Percentiles rank a stretch among this genome's conserved stretches.
Evolutionary conservation across 345 rosid species (phyloP).

Genomic region (Aegle marmelos): DNA sequence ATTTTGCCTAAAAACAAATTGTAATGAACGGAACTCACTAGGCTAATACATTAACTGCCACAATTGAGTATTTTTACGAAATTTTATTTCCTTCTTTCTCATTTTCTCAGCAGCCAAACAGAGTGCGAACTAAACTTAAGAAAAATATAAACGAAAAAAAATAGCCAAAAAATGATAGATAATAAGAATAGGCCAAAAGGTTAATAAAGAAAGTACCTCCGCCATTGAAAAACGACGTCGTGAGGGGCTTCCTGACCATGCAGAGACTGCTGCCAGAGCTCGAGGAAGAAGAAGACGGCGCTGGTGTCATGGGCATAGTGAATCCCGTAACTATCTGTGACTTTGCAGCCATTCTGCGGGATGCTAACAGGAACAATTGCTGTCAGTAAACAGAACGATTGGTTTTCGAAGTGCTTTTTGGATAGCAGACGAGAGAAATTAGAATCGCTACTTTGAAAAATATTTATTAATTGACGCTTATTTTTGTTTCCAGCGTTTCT

Average conservation of each 20-base stretch:
- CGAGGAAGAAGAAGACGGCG: constrained; percentile 34
- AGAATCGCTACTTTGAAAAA: neutral
- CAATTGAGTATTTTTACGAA: neutral
- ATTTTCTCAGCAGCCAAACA: neutral
- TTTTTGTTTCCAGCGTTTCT: neutral
- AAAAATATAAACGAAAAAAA: neutral
- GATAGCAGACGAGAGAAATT: constrained; percentile 7
- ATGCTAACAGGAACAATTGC: neutral
- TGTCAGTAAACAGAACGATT: constrained; percentile 2
- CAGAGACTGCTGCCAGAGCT: constrained; percentile 29
- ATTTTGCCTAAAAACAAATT: too few species aligned
- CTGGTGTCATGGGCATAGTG: constrained; percentile 25
- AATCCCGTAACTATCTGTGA: constrained; percentile 42
- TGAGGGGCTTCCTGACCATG: constrained; percentile 32
- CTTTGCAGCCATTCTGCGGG: constrained; percentile 26
- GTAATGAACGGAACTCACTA: neutral
- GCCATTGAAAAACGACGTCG: constrained; percentile 38
- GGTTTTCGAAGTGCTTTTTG: neutral
- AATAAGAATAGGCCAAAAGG: neutral
- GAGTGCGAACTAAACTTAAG: too few species aligned
- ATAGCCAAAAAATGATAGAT: neutral
- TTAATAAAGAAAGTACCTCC: constrained; percentile 30
- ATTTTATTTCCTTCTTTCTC: neutral
- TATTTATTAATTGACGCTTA: neutral
- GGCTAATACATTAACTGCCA: neutral